These are phyloP conservation scores for Favolaschia claudopus DNA, from an alignment of 768 basidiomycete genomes.

Conservation along the genomic window DNA sequence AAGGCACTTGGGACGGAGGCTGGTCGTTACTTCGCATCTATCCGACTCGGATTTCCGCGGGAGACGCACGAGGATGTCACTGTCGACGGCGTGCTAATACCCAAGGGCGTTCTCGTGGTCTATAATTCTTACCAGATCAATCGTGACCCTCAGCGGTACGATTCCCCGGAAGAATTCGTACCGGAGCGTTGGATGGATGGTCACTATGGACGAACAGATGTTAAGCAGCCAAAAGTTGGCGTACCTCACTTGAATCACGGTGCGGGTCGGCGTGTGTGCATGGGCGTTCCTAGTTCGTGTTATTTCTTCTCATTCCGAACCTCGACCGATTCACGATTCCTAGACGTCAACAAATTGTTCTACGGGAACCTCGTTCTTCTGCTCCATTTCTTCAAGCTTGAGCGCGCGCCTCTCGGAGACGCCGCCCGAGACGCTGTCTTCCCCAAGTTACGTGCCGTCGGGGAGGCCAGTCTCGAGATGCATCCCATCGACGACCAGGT, in stretches of 20 bases:
- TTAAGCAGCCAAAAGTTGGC: background rate
- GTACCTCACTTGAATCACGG: background rate
- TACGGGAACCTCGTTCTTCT: background rate
- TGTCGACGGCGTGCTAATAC: background rate
- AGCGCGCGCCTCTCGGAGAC: background rate
- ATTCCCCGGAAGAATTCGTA: background rate
- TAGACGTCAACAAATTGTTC: slow-evolving; percentile 1
- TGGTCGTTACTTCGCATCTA: background rate
- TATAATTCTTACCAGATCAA: slow-evolving; percentile 9
- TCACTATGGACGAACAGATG: background rate
- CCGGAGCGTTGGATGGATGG: background rate
- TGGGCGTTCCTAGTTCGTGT: slow-evolving; percentile 1
- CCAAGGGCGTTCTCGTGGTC: background rate
- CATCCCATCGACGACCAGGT: slow-evolving; percentile 2
- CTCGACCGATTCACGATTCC: background rate
- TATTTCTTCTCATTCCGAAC: background rate
- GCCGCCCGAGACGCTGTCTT: background rate
- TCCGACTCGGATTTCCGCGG: background rate
- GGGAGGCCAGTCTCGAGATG: background rate
- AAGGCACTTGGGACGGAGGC: background rate
- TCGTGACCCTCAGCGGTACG: slow-evolving; percentile 2
- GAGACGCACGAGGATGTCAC: background rate
- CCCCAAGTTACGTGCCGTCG: background rate
- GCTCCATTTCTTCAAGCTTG: background rate
- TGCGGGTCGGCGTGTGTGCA: background rate